Evolutionary conservation across 2,329 filamentous ascomycete species (phyloP).

Genomic region (Monilinia laxa): DNA sequence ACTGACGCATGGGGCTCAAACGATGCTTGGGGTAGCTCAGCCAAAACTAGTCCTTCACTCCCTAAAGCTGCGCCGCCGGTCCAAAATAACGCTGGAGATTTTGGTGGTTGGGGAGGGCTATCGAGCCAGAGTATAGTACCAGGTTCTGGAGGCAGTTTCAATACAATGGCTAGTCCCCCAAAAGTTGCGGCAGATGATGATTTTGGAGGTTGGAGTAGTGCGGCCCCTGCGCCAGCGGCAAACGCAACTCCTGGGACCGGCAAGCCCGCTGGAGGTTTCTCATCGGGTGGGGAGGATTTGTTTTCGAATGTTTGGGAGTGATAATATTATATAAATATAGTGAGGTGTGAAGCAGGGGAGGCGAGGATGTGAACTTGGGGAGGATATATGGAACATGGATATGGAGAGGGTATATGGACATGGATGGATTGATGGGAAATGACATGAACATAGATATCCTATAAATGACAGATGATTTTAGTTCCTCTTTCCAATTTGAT

Average conservation of each 20-base stretch:
- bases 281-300: conserved; percentile 69
- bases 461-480: conserved; percentile 14
- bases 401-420: neutral
- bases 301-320: conserved; percentile 96
- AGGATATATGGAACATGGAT: neutral
- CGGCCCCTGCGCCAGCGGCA: conserved; percentile 58
- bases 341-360: neutral
- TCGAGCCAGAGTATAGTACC: conserved; percentile 61
- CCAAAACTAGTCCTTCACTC: conserved; percentile 50
- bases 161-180: conserved; percentile 48
- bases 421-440: conserved; percentile 10
- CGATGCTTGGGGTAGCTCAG: conserved; percentile 76
- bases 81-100: conserved; percentile 54
- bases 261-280: conserved; percentile 18
- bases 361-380: neutral
- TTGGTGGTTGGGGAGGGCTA: conserved; percentile 53
- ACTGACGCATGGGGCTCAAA: conserved; percentile 79
- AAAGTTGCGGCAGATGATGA: conserved; percentile 87
- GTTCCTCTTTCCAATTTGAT: neutral
- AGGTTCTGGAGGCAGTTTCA: conserved; percentile 64
- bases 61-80: conserved; percentile 45
- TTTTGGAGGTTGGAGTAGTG: conserved; percentile 91
- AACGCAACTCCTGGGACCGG: conserved; percentile 57
- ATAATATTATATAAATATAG: conserved; percentile 28
- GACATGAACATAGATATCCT: conserved; percentile 24